phyloP scores from a whole-genome alignment of 208 protist genomes.

The Balamuthia mandrillaris region DNA sequence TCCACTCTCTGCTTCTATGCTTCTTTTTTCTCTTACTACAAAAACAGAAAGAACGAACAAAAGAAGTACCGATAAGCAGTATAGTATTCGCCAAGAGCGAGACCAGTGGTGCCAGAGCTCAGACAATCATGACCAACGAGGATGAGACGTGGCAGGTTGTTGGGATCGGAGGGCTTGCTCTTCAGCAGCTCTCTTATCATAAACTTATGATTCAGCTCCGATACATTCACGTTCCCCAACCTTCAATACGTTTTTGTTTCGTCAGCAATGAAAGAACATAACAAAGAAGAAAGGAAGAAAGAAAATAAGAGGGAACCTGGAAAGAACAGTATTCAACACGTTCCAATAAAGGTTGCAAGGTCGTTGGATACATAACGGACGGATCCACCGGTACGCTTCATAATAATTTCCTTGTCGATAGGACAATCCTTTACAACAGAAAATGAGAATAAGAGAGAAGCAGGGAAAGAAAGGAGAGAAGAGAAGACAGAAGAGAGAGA shows the following conservation, averaged over 20 bases:
- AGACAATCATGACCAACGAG: constrained; percentile 10
- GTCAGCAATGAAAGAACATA: too few relatives aligned
- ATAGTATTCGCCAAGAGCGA: background rate
- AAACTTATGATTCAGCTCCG: constrained; percentile 4
- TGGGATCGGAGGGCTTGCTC: too few relatives aligned
- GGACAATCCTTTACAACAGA: background rate
- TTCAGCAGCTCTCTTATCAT: background rate
- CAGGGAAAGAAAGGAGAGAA: background rate
- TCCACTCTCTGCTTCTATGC: too few relatives aligned
- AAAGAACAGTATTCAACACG: too few relatives aligned
- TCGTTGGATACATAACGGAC: too few relatives aligned
- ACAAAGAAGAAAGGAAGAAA: too few relatives aligned
- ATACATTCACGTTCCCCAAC: background rate
- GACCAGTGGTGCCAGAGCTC: background rate
- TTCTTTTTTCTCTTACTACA: too few relatives aligned
- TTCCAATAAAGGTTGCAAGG: too few relatives aligned
- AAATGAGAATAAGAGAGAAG: background rate
- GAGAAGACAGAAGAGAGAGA: background rate
- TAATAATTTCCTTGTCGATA: constrained; percentile 11
- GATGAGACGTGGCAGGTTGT: constrained; percentile 5
- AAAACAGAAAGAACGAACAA: background rate
- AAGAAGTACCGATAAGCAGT: background rate
- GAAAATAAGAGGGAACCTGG: too few relatives aligned
- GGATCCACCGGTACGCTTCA: too few relatives aligned
- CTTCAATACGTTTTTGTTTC: too few relatives aligned